Base-by-base conservation (phyloP, 352 stramenopile genomes). In the Blastocystis sp. region DNA sequence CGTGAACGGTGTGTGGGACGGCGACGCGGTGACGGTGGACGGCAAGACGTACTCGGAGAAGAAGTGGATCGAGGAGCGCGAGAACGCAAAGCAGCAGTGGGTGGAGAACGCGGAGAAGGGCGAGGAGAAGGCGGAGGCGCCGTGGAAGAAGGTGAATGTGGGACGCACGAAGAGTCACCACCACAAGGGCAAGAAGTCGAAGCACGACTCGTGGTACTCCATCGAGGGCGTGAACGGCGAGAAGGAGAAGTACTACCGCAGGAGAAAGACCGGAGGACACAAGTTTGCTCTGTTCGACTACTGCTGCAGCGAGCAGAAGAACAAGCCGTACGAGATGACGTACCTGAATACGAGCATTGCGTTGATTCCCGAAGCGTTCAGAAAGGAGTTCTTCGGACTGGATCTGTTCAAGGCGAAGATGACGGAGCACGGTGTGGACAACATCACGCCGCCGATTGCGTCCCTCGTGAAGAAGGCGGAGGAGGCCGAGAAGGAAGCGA, bases 401-500 rank as follows among this genome's bases (percentile, higher is more conserved):
- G 45, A 55, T 6, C 16, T 55, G 45, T 19, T 16, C 6, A 16
- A 55, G 45, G 45, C 45, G 45, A 55, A 6, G 45, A 6, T 6
- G 6, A 55, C 9, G 45, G 45, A 16, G 6, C 6, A 55, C n/a
- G n/a, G n/a, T n/a, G n/a, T n/a, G n/a, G n/a, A n/a, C n/a, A n/a
- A n/a, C n/a, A n/a, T n/a, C n/a, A n/a, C n/a, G n/a, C n/a, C n/a
- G n/a, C n/a, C n/a, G n/a, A n/a, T n/a, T n/a, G n/a, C n/a, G n/a
- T n/a, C n/a, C n/a, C n/a, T n/a, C n/a, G n/a, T n/a, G n/a, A n/a
- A n/a, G n/a, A n/a, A n/a, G 26, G 24, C 66, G 3, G 71, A 81
- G 31, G 71, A 81, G n/a, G n/a, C 31, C 4, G 13, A 50, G 0
- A 33, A 80, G 69, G 16, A 80, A 55, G 69, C 39, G 51, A 80